These are phyloP conservation scores for Candida tropicalis DNA, from an alignment of 1,139 yeast species.

Conservation along the genomic window DNA sequence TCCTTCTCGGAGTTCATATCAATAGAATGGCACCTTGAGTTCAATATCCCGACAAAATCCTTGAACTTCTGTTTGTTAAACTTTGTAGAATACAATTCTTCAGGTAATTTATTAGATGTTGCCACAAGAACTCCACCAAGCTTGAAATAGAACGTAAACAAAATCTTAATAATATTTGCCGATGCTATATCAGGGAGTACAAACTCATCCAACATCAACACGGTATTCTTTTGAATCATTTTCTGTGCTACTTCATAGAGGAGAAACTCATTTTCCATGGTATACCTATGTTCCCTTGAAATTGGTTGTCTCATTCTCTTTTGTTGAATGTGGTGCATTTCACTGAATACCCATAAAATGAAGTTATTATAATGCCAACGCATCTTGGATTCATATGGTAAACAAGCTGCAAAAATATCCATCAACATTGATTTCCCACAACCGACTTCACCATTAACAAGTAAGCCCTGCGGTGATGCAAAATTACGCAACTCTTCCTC, in stretches of 20 bases:
- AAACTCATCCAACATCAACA: constrained; percentile 69
- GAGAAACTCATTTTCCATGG: constrained; percentile 64
- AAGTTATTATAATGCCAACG: constrained; percentile 75
- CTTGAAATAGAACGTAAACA: constrained; percentile 70
- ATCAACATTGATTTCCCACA: constrained; percentile 76
- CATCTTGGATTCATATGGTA: constrained; percentile 66
- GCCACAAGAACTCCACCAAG: constrained; percentile 76
- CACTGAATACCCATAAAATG: constrained; percentile 66
- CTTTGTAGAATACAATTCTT: constrained; percentile 66
- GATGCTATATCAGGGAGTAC: constrained; percentile 75
- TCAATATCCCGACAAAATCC: constrained; percentile 57
- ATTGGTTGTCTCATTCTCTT: constrained; percentile 33
- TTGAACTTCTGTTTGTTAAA: constrained; percentile 62
- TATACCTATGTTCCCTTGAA: constrained; percentile 28
- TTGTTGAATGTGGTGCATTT: constrained; percentile 59
- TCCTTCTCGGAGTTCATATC: constrained; percentile 65
- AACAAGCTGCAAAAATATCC: constrained; percentile 68
- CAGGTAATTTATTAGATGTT: constrained; percentile 71
- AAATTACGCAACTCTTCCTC: constrained; percentile 64
- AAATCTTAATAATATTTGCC: constrained; percentile 65
- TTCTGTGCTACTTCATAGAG: constrained; percentile 69
- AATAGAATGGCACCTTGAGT: constrained; percentile 61
- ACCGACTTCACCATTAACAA: constrained; percentile 75
- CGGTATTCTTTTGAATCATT: constrained; percentile 60
- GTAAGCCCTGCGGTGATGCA: constrained; percentile 63